Evolutionary conservation across 257 asterid genomes (phyloP), one percentile per base, ranked within the genome.

Genomic region (Solanum tacnaense): DNA sequence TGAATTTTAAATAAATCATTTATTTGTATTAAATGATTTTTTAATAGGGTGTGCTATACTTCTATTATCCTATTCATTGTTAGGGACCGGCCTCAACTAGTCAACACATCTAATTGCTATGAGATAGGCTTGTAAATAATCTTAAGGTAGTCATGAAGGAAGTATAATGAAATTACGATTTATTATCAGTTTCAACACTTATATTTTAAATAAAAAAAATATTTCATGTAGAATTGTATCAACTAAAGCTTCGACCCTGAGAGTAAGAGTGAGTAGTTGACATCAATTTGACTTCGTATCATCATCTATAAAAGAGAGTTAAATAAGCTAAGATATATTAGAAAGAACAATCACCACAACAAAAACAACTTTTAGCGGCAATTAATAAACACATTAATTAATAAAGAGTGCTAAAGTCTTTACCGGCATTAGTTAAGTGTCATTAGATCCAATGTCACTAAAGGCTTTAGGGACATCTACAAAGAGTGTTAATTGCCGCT

Each of bases 181-280:
- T 73, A 35, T 35, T 35, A 74, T 34, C 10, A 10, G 21, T 23
- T 75, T 36, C 4, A 38, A 15, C 5, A 29, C 23, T 27, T 56
- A 56, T 56, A 18, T 56, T 56, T 56, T 18, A 56, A 18, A 6
- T 52, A 1, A 3, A 12, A 12, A 12, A 4, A 44, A 44, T 12
- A 1, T 11, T 41, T 35, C 34, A 32, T 3, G 34, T 32, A 3
- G 5, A 52, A 52, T 56, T 56, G 65, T 0, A 56, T 56, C 0
- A 20, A 52, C 0, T 52, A 52, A 52, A 52, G n/a, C 0, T 56
- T 18, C 10, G n/a, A 18, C 62, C 0, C 3, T 16, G 9, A 0
- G 62, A 52, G 9, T 16, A 56, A 2, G 62, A 52, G 58, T 46
- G 56, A 38, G 52, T 44, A 46, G 23, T 15, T 1, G n/a, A 56